Conservation (phyloP, 1,284 basidiomycete species). For the Sanghuangporus sanghuang region DNA sequence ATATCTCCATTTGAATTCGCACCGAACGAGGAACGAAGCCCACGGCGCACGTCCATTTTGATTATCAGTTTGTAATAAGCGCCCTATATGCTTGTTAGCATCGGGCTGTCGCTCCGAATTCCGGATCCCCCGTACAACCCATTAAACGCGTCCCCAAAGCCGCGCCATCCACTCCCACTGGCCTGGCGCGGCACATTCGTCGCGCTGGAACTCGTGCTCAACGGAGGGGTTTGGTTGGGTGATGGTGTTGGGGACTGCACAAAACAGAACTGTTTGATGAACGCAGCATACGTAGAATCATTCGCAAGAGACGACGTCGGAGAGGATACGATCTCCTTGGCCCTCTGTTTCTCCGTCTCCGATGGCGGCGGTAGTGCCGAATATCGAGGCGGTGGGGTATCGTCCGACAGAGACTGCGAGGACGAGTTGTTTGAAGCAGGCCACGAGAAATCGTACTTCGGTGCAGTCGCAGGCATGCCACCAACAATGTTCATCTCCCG, state of each 20-base stretch:
- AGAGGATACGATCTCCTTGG: constrained; percentile 12
- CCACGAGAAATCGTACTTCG: constrained; percentile 8
- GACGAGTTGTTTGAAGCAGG: constrained; percentile 8
- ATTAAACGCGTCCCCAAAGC: constrained; percentile 9
- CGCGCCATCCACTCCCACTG: constrained; percentile 9
- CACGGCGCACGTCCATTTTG: not conserved
- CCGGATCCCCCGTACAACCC: constrained; percentile 13
- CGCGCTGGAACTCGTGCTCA: not conserved
- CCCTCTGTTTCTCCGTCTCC: constrained; percentile 11
- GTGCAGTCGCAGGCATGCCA: constrained; percentile 16
- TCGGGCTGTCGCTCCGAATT: constrained; percentile 18
- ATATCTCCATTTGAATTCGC: not conserved
- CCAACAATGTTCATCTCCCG: constrained; percentile 13
- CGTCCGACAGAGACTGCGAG: constrained; percentile 7
- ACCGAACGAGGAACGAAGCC: not conserved
- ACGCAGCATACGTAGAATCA: constrained; percentile 18
- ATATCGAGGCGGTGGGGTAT: constrained; percentile 14
- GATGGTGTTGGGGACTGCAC: constrained; percentile 16
- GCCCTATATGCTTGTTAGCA: constrained; percentile 16
- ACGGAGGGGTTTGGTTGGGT: not conserved
- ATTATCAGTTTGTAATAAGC: not conserved
- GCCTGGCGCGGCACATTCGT: not conserved
- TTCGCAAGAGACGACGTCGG: constrained; percentile 9
- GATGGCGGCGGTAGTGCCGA: constrained; percentile 4
- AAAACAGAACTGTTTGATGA: constrained; percentile 20